Evolutionary conservation across 2,329 filamentous ascomycete species (phyloP).

Genomic region (Eutypella sp.): DNA sequence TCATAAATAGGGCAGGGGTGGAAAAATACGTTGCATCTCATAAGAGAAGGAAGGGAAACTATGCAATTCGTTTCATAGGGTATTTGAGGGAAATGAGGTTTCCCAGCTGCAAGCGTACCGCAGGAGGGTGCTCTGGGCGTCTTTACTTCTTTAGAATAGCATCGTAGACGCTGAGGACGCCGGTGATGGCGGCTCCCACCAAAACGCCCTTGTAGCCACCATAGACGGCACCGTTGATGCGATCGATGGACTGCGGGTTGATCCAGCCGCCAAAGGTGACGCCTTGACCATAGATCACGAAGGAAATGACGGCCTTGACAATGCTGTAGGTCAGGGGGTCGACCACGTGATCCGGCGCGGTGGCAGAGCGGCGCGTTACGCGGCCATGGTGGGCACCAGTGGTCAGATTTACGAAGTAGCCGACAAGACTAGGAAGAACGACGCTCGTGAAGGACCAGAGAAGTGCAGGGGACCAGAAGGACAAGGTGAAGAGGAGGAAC

Average conservation of each 20-base stretch:
- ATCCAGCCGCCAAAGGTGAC: conserved; percentile 59
- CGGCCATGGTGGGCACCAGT: conserved; percentile 36
- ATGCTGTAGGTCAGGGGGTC: conserved; percentile 91
- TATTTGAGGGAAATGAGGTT: neutral
- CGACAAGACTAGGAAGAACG: conserved; percentile 63
- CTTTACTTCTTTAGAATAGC: conserved; percentile 65
- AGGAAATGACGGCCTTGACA: conserved; percentile 75
- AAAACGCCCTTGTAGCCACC: conserved; percentile 68
- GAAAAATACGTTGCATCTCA: neutral
- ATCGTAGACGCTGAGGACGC: conserved; percentile 69
- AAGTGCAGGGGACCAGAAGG: conserved; percentile 79
- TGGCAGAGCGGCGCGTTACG: conserved; percentile 38
- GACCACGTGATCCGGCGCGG: conserved; percentile 52
- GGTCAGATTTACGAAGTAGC: conserved; percentile 89
- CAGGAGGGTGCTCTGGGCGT: neutral
- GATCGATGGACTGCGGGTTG: conserved; percentile 52
- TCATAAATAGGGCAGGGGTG: neutral
- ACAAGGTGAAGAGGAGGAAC: conserved; percentile 67
- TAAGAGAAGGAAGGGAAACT: neutral
- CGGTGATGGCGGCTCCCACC: conserved; percentile 63
- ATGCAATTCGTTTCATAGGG: neutral
- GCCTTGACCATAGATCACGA: conserved; percentile 70
- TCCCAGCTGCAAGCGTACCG: neutral
- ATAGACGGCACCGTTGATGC: conserved; percentile 62
- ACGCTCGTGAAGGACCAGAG: conserved; percentile 73